A percentile compares a stretch with the other conserved stretches of the same genome.
phyloP scores from a whole-genome alignment of 495 filamentous ascomycete species.

The Talaromyces nanjingensis region DNA sequence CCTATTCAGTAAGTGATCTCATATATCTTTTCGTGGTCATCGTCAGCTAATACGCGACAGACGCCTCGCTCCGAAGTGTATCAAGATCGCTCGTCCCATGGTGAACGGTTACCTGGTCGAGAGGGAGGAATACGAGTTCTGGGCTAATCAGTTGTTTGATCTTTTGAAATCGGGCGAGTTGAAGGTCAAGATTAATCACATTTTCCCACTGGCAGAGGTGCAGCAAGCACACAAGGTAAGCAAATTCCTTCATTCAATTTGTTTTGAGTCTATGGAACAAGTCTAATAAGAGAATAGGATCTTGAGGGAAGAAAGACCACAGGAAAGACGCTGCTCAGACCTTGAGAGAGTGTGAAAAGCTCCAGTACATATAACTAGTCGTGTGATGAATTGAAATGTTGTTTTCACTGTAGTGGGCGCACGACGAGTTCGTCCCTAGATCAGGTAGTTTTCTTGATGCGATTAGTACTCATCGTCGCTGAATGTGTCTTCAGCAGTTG shows the following conservation, averaged over 20 bases:
- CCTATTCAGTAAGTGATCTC: slow-evolving; percentile 47
- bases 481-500: neutral
- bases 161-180: slow-evolving; percentile 62
- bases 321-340: slow-evolving; percentile 56
- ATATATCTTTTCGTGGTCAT: neutral
- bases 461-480: neutral
- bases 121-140: slow-evolving; percentile 67
- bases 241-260: neutral
- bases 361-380: neutral
- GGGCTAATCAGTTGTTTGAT: slow-evolving; percentile 65
- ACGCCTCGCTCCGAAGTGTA: slow-evolving; percentile 67
- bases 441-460: neutral
- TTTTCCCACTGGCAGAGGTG: slow-evolving; percentile 75
- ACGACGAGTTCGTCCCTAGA: neutral
- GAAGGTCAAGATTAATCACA: slow-evolving; percentile 68
- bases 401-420: neutral
- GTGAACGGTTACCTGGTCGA: slow-evolving; percentile 70
- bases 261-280: neutral
- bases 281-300: slow-evolving; percentile 39
- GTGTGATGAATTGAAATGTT: neutral
- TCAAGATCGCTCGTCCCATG: slow-evolving; percentile 68
- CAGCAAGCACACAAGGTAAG: slow-evolving; percentile 60
- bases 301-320: slow-evolving; percentile 77
- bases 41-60: slow-evolving; percentile 13
- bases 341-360: slow-evolving; percentile 13